Conservation (phyloP, 2,329 filamentous ascomycete genomes). For the Fusarium continuum region DNA sequence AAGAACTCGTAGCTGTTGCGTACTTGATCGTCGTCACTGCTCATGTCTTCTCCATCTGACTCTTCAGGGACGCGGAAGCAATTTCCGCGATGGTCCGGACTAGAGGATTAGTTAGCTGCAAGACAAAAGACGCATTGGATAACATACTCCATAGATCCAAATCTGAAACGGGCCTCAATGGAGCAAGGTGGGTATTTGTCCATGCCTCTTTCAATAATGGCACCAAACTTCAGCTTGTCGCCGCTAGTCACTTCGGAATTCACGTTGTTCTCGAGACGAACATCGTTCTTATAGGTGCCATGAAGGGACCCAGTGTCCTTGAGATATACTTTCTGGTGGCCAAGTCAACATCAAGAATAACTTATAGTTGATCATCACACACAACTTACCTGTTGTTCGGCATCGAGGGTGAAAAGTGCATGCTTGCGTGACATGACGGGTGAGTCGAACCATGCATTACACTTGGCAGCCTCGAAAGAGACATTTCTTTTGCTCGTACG, state of each 20-base stretch:
- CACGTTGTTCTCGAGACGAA: conserved; percentile 27
- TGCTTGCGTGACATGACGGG: conserved; percentile 77
- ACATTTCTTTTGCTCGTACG: conserved; percentile 55
- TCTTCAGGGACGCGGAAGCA: conserved; percentile 57
- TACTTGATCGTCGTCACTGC: conserved; percentile 44
- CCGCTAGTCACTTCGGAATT: conserved; percentile 37
- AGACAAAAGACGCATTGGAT: neutral
- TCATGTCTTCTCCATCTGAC: conserved; percentile 46
- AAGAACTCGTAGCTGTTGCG: conserved; percentile 42
- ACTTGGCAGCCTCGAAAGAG: conserved; percentile 46
- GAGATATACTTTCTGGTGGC: conserved; percentile 54
- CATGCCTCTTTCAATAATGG: conserved; percentile 47
- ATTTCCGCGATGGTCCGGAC: conserved; percentile 41
- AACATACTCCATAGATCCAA: conserved; percentile 41
- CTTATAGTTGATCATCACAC: neutral
- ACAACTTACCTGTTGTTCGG: conserved; percentile 55
- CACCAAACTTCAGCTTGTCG: conserved; percentile 50
- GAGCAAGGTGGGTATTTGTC: conserved; percentile 51
- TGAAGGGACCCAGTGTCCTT: conserved; percentile 62
- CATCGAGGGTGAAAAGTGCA: conserved; percentile 61
- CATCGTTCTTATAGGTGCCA: conserved; percentile 59
- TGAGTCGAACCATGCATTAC: conserved; percentile 75
- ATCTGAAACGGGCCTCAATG: conserved; percentile 48
- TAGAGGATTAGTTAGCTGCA: conserved; percentile 33
- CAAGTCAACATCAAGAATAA: conserved; percentile 33